A percentile compares a stretch with the other conserved stretches of the same genome.
These are phyloP conservation scores for Glaciozyma martinii DNA, from an alignment of 768 basidiomycete genomes.

Conservation along the genomic window DNA sequence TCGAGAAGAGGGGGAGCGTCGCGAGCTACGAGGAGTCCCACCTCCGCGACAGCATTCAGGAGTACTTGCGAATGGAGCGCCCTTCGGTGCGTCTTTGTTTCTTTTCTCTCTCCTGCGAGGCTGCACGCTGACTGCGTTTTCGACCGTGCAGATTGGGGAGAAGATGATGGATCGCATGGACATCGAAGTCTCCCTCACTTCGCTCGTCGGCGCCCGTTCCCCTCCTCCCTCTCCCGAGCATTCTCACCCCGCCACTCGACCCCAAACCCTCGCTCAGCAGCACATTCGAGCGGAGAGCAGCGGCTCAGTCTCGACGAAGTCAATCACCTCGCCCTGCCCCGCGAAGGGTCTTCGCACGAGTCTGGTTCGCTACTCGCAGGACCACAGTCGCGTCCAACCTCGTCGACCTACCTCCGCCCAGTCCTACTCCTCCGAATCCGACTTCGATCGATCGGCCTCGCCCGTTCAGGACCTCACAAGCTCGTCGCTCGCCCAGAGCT, in stretches of 20 bases:
- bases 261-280: not conserved
- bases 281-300: slow-evolving; percentile 12
- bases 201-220: slow-evolving; percentile 15
- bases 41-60: slow-evolving; percentile 15
- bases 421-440: not conserved
- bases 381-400: not conserved
- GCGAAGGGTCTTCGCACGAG: not conserved
- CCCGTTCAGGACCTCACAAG: not conserved
- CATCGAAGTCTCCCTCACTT: slow-evolving; percentile 6
- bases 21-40: slow-evolving; percentile 1
- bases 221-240: slow-evolving; percentile 1
- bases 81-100: slow-evolving; percentile 7
- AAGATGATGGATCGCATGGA: slow-evolving; percentile 22
- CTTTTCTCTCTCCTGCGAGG: not conserved
- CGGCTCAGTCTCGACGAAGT: slow-evolving; percentile 12
- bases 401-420: not conserved
- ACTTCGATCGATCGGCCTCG: slow-evolving; percentile 8
- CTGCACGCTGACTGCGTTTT: not conserved
- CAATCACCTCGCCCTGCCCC: slow-evolving; percentile 14
- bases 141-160: slow-evolving; percentile 11
- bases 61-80: slow-evolving; percentile 15
- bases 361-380: slow-evolving; percentile 25
- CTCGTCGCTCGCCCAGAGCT: slow-evolving; percentile 6
- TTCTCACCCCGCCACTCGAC: not conserved
- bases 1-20: not conserved